Conservation (phyloP, 305 asterid species). For the Euphrasia arctica region DNA sequence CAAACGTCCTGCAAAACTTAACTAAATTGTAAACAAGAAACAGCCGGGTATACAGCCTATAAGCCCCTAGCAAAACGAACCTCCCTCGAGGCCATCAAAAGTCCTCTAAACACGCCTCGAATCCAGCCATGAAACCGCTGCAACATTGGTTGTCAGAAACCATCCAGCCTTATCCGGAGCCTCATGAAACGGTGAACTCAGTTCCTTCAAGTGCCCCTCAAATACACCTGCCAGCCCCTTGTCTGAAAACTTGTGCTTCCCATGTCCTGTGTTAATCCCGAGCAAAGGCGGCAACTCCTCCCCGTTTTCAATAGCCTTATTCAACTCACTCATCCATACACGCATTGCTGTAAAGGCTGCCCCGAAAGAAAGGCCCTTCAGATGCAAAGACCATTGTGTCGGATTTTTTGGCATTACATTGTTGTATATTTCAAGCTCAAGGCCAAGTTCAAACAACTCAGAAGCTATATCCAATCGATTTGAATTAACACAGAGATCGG, state of each 20-base stretch:
- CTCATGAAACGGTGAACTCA: conserved; percentile 86
- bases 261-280: conserved; percentile 94
- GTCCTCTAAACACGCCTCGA: conserved; percentile 44
- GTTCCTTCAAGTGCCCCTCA: conserved; percentile 72
- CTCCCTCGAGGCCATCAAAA: neutral
- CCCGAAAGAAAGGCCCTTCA: conserved; percentile 88
- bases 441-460: conserved; percentile 69
- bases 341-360: conserved; percentile 88
- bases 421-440: conserved; percentile 55
- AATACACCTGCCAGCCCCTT: conserved; percentile 72
- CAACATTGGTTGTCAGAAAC: conserved; percentile 88
- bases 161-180: conserved; percentile 76
- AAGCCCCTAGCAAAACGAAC: neutral
- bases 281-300: conserved; percentile 85
- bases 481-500: conserved; percentile 73
- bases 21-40: neutral
- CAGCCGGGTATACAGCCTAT: neutral
- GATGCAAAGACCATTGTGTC: conserved; percentile 79
- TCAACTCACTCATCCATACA: conserved; percentile 77
- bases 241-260: conserved; percentile 82
- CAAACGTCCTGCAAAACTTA: neutral
- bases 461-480: conserved; percentile 66
- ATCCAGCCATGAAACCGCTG: conserved; percentile 79
- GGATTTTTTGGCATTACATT: conserved; percentile 63
- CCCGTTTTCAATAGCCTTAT: conserved; percentile 56